Percentiles rank a stretch among this genome's conserved stretches.
phyloP scores from a whole-genome alignment of 2,329 filamentous ascomycete genomes.

The Teratosphaeria viscida region DNA sequence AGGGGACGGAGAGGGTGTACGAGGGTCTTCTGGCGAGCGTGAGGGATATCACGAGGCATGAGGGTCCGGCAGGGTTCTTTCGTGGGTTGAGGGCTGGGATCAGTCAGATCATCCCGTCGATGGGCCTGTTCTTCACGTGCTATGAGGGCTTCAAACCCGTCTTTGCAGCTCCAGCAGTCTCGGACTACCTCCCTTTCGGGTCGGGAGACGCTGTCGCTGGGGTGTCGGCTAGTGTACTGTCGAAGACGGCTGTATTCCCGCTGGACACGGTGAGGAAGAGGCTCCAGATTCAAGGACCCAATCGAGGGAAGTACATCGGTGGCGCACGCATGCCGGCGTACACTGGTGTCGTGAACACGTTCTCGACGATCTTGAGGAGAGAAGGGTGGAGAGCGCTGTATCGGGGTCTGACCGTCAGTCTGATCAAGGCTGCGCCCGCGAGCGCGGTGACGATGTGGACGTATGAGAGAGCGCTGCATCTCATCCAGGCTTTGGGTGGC shows the following conservation, averaged over 20 bases:
- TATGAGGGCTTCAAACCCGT: slow-evolving; percentile 62
- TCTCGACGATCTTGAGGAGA: slow-evolving; percentile 54
- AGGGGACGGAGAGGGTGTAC: slow-evolving; percentile 75
- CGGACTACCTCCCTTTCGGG: slow-evolving; percentile 50
- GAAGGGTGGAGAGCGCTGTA: slow-evolving; percentile 79
- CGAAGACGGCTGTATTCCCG: slow-evolving; percentile 87
- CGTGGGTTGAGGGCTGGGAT: slow-evolving; percentile 73
- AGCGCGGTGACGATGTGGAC: slow-evolving; percentile 93
- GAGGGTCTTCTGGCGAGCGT: slow-evolving; percentile 58
- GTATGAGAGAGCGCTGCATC: slow-evolving; percentile 63
- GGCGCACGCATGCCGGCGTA: slow-evolving; percentile 76
- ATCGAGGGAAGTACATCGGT: slow-evolving; percentile 58
- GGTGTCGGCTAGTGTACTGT: slow-evolving; percentile 63
- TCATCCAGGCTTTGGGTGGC: slow-evolving; percentile 11
- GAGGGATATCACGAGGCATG: slow-evolving; percentile 59
- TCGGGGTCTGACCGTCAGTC: slow-evolving; percentile 73
- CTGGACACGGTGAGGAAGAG: slow-evolving; percentile 87
- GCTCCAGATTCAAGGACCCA: slow-evolving; percentile 90
- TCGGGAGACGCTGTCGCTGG: slow-evolving; percentile 77
- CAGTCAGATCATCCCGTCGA: slow-evolving; percentile 84
- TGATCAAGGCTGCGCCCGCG: slow-evolving; percentile 88
- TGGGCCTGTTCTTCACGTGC: slow-evolving; percentile 88
- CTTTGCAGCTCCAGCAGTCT: slow-evolving; percentile 16
- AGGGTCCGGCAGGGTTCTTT: slow-evolving; percentile 75
- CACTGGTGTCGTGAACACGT: slow-evolving; percentile 53